Evolutionary conservation across 176 grass and related monocot genomes (phyloP), one percentile per base, ranked within the genome.

Genomic region (Saccharum spontaneum): DNA sequence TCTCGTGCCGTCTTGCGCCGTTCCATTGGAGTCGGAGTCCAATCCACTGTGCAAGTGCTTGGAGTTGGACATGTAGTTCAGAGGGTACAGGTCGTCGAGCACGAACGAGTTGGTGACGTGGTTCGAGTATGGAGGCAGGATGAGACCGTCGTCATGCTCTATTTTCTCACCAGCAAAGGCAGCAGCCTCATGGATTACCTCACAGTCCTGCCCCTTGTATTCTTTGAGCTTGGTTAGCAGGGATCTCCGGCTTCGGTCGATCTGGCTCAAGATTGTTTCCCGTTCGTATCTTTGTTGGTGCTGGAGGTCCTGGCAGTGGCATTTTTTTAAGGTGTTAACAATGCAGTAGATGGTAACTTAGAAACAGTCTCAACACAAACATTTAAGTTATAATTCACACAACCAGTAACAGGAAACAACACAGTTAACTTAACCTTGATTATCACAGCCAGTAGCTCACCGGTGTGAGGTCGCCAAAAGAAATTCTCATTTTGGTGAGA

Each of bases 261-360:
- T 95, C 88, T 95, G 93, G 86, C 50, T 45, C 22, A 94, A 77
- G 22, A 92, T 86, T 3, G 88, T 83, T 83, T 95, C 96, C 65
- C 91, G 89, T 24, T 95, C 91, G 39, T 92, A 94, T 72, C 87
- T 94, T 69, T 98, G 93, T 63, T 98, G 91, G 68, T 95, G 93
- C 64, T 94, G 93, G 50, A 95, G 91, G 65, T 87, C 93, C 95
- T 98, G 82, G 0, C 13, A 81, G 50, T 76, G 70, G 8, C 4
- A 81, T 20, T 28, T 61, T 9, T 4, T 61, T 55, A 54, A 70
- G 9, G 7, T 64, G 62, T 43, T 77, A 71, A 18, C 59, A 26
- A 0, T 60, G 22, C 22, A 39, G 55, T 61, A 70, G 6, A 61
- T 71, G n/a, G 0, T 20, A 52, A 38, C 28, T 7, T 28, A 0